These are phyloP conservation scores for Smallanthus sonchifolius DNA, from an alignment of 129 eudicot genomes.

Conservation along the genomic window DNA sequence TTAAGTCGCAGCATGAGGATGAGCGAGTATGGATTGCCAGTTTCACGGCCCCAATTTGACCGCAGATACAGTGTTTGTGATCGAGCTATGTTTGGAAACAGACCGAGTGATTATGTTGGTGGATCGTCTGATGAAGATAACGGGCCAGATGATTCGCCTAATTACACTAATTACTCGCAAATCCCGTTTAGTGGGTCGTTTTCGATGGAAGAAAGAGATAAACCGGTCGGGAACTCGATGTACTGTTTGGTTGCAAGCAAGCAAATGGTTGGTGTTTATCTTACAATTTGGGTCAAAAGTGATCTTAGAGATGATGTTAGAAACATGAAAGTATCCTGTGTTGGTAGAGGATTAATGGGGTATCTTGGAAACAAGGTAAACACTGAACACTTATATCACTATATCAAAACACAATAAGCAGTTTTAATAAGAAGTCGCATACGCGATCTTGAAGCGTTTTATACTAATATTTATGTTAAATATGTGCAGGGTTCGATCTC, in stretches of 20 bases:
- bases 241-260: constrained; percentile 94
- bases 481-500: constrained; percentile 75
- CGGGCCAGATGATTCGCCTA: constrained; percentile 67
- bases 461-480: not conserved
- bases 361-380: constrained; percentile 97
- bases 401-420: not conserved
- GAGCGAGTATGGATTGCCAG: constrained; percentile 49
- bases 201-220: constrained; percentile 57
- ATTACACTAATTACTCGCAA: constrained; percentile 43
- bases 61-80: constrained; percentile 88
- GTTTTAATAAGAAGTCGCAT: not conserved
- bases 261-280: constrained; percentile 95
- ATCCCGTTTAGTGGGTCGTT: constrained; percentile 42
- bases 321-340: constrained; percentile 88
- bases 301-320: constrained; percentile 77
- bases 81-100: constrained; percentile 59
- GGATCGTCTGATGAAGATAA: constrained; percentile 85
- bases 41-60: constrained; percentile 51
- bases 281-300: constrained; percentile 85
- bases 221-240: constrained; percentile 47
- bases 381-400: not conserved
- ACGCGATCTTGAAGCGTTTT: not conserved
- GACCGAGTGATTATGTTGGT: constrained; percentile 57
- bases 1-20: constrained; percentile 81
- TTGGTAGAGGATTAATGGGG: constrained; percentile 98